Evolutionary conservation across 2,329 filamentous ascomycete species (phyloP).

Genomic region (Ascochyta pisi): DNA sequence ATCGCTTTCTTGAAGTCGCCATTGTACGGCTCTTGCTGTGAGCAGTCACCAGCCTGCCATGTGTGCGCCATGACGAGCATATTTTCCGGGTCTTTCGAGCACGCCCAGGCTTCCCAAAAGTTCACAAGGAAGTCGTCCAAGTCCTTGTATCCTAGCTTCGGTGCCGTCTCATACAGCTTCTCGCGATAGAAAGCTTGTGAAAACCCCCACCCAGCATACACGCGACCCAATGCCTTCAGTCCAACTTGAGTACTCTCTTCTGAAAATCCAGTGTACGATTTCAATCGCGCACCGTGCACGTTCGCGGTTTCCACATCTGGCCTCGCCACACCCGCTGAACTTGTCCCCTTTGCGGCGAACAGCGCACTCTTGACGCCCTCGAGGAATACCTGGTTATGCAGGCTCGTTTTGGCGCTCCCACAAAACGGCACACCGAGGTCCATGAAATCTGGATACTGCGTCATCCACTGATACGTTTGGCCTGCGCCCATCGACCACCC

Average conservation of each 20-base stretch:
- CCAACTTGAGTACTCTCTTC: slow-evolving; percentile 61
- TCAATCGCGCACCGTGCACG: slow-evolving; percentile 8
- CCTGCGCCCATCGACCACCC: slow-evolving; percentile 77
- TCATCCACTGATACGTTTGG: slow-evolving; percentile 70
- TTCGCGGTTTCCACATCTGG: slow-evolving; percentile 39
- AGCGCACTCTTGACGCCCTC: slow-evolving; percentile 69
- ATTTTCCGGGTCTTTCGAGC: slow-evolving; percentile 77
- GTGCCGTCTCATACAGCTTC: slow-evolving; percentile 67
- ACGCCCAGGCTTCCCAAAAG: slow-evolving; percentile 79
- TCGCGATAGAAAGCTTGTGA: slow-evolving; percentile 80
- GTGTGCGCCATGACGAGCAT: slow-evolving; percentile 77
- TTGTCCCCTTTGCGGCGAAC: slow-evolving; percentile 62
- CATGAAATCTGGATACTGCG: slow-evolving; percentile 69
- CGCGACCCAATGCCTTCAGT: slow-evolving; percentile 74
- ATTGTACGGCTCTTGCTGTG: slow-evolving; percentile 71
- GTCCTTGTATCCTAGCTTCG: slow-evolving; percentile 66
- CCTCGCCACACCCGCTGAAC: slow-evolving; percentile 57
- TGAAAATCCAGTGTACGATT: slow-evolving; percentile 58
- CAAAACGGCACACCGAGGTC: slow-evolving; percentile 72
- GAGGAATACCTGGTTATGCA: slow-evolving; percentile 73
- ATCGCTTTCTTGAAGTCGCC: slow-evolving; percentile 68
- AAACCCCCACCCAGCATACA: slow-evolving; percentile 83
- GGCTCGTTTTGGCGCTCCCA: slow-evolving; percentile 66
- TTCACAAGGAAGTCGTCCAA: slow-evolving; percentile 76
- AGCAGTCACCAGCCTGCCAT: slow-evolving; percentile 78